Evolutionary conservation across 257 asterid genomes (phyloP).

Genomic region (Nyctanthes arbortristis): DNA sequence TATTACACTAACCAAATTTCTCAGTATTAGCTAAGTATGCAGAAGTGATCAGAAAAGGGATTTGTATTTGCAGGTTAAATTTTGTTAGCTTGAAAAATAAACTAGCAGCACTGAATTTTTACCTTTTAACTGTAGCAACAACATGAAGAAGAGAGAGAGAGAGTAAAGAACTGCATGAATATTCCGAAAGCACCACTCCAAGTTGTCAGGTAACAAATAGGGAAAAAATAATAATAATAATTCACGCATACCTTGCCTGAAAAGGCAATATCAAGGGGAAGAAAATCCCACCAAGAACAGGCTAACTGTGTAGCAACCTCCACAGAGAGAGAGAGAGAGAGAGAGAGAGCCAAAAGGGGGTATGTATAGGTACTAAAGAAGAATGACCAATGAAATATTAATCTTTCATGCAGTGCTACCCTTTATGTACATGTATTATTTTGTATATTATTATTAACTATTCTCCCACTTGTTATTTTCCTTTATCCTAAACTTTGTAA

Average conservation of each 20-base stretch:
- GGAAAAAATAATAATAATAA: neutral
- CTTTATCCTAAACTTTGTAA: too few species aligned
- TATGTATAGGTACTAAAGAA: constrained; percentile 32
- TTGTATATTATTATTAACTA: neutral
- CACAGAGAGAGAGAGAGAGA: constrained; percentile 18
- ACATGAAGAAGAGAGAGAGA: constrained; percentile 1
- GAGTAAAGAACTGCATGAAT: constrained; percentile 7
- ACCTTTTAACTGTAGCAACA: constrained; percentile 2
- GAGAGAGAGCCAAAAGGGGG: constrained; percentile 14
- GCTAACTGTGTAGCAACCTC: constrained; percentile 38
- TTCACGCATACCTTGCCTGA: neutral
- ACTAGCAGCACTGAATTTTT: neutral
- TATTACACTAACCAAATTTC: neutral
- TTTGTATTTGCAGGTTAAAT: neutral
- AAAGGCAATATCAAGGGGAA: constrained; percentile 18
- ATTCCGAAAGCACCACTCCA: constrained; percentile 6
- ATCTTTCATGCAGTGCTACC: constrained; percentile 35
- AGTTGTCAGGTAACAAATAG: neutral
- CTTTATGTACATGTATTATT: too few species aligned
- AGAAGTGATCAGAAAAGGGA: neutral
- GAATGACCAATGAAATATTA: constrained; percentile 40
- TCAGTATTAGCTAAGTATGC: neutral
- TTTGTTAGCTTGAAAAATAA: neutral
- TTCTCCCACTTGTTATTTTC: neutral
- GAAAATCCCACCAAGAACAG: constrained; percentile 27